Conservation (phyloP, 352 stramenopile species). For the Discostella stelligera region DNA sequence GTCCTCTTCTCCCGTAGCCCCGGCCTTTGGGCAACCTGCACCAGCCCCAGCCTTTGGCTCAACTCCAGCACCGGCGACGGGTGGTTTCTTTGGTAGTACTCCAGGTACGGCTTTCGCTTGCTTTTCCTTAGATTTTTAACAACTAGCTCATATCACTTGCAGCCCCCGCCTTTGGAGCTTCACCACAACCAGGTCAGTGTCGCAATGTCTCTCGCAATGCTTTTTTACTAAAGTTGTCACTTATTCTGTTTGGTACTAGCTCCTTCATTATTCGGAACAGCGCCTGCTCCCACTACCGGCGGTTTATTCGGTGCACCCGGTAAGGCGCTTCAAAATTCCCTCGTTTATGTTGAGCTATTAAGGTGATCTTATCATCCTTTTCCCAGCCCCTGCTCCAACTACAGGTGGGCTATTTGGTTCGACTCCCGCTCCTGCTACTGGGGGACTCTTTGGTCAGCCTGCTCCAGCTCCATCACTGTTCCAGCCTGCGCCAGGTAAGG, state of each 20-base stretch:
- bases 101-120: not conserved
- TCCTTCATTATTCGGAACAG: constrained; percentile 55
- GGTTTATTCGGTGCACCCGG: constrained; percentile 47
- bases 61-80: constrained; percentile 34
- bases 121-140: not conserved
- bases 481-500: constrained; percentile 28
- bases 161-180: constrained; percentile 18
- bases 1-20: constrained; percentile 11
- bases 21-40: constrained; percentile 55
- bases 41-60: constrained; percentile 45
- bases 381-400: constrained; percentile 43
- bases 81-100: constrained; percentile 60
- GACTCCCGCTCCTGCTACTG: constrained; percentile 48
- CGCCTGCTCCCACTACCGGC: constrained; percentile 25
- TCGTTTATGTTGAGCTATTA: not conserved
- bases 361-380: not conserved
- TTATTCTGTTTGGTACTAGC: constrained; percentile 54
- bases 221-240: constrained; percentile 11
- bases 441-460: constrained; percentile 42
- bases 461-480: constrained; percentile 32
- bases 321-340: not conserved
- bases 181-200: constrained; percentile 21
- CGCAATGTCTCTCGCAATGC: not conserved
- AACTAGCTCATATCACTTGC: not conserved
- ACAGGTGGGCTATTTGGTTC: constrained; percentile 60